Conservation (phyloP, 345 rosid genomes). For the Crucihimalaya himalaica region DNA sequence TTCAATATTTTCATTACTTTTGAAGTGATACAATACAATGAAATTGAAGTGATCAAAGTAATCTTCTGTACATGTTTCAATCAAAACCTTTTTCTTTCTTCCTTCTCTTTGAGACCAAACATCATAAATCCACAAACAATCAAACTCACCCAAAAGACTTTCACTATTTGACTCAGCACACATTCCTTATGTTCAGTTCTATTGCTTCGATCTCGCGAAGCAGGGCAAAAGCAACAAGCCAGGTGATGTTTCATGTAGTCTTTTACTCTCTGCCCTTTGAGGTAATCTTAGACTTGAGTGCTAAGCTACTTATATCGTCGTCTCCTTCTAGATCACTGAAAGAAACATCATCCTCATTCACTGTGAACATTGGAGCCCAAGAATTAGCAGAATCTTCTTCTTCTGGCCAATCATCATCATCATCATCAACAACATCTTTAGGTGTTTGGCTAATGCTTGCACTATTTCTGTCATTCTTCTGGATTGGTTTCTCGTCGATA, state of each 20-base stretch:
- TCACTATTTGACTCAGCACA: slow-evolving; percentile 31
- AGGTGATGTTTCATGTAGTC: slow-evolving; percentile 17
- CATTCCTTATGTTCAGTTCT: slow-evolving; percentile 32
- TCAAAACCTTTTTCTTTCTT: slow-evolving; percentile 33
- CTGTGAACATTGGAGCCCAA: slow-evolving; percentile 52
- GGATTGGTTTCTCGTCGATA: slow-evolving; percentile 56
- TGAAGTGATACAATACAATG: slow-evolving; percentile 28
- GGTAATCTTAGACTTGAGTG: slow-evolving; percentile 38
- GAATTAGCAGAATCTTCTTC: slow-evolving; percentile 62
- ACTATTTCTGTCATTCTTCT: slow-evolving; percentile 39
- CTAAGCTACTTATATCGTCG: slow-evolving; percentile 52
- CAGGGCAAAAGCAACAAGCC: slow-evolving; percentile 23
- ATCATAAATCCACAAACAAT: slow-evolving; percentile 28
- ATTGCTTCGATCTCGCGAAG: slow-evolving; percentile 16
- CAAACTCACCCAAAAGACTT: slow-evolving; percentile 35
- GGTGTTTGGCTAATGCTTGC: slow-evolving; percentile 41
- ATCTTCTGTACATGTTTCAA: slow-evolving; percentile 41
- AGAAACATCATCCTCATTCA: slow-evolving; percentile 89
- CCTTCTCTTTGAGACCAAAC: slow-evolving; percentile 12
- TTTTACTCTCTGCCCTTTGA: slow-evolving; percentile 14
- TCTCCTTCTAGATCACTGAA: slow-evolving; percentile 98
- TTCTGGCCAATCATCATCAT: slow-evolving; percentile 92
- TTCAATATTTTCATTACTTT: slow-evolving; percentile 15
- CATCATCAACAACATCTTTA: slow-evolving; percentile 49
- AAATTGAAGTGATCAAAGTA: slow-evolving; percentile 18